Evolutionary conservation across 177 flowering plant species (phyloP).

Genomic region (Tripterygium wilfordii): DNA sequence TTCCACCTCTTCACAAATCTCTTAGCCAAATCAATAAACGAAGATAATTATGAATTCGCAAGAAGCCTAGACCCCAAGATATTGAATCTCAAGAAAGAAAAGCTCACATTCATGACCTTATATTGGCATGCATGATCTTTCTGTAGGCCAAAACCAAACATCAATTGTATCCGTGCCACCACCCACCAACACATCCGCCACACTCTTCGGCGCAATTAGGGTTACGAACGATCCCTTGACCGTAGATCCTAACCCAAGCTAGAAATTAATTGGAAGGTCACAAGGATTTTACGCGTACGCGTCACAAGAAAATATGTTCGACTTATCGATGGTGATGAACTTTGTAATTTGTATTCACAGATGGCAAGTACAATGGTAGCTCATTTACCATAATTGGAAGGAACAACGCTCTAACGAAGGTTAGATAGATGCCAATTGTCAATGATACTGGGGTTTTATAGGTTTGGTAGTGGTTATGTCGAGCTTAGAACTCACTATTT

Average conservation of each 20-base stretch:
- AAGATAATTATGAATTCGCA: conserved; percentile 8
- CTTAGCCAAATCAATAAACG: neutral
- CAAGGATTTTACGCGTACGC: conserved; percentile 46
- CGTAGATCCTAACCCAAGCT: conserved; percentile 21
- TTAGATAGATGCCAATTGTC: conserved; percentile 53
- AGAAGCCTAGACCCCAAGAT: conserved; percentile 7
- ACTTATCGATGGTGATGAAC: conserved; percentile 42
- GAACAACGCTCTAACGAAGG: conserved; percentile 25
- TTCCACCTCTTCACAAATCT: conserved; percentile 1
- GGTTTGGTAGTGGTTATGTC: conserved; percentile 49
- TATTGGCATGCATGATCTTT: conserved; percentile 51
- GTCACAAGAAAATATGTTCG: conserved; percentile 22
- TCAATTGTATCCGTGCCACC: conserved; percentile 19
- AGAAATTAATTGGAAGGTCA: conserved; percentile 36
- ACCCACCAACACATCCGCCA: conserved; percentile 4
- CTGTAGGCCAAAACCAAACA: conserved; percentile 24
- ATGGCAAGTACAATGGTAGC: conserved; percentile 30
- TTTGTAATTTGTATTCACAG: conserved; percentile 35
- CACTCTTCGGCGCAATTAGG: conserved; percentile 19
- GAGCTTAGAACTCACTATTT: conserved; percentile 23
- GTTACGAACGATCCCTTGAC: conserved; percentile 55
- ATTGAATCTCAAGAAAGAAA: conserved; percentile 22
- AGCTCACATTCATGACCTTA: conserved; percentile 31
- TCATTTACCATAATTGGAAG: conserved; percentile 37
- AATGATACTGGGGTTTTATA: conserved; percentile 50